Conservation (phyloP, 1,284 basidiomycete genomes). For the Athelia sp. region DNA sequence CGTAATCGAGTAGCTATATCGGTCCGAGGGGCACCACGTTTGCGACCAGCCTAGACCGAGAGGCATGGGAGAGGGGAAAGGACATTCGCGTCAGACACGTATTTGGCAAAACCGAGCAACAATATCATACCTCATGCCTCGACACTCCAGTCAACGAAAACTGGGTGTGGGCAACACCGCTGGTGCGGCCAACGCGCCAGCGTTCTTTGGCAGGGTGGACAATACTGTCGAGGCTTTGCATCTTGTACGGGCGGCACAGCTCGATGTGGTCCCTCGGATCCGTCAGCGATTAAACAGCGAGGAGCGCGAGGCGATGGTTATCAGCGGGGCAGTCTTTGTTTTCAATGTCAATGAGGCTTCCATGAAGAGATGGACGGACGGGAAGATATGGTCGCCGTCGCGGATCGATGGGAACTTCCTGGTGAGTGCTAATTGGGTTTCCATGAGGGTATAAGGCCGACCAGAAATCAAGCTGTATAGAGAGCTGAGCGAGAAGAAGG, state of each 20-base stretch:
- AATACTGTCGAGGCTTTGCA: slow-evolving; percentile 76
- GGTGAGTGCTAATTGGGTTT: slow-evolving; percentile 33
- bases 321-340: slow-evolving; percentile 75
- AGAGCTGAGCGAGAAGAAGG: slow-evolving; percentile 53
- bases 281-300: slow-evolving; percentile 77
- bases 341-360: slow-evolving; percentile 80
- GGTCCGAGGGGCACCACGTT: too few species aligned
- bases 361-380: slow-evolving; percentile 85
- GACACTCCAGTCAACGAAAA: not conserved
- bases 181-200: not conserved
- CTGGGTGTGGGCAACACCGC: not conserved
- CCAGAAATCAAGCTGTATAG: slow-evolving; percentile 57
- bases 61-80: too few species aligned
- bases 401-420: slow-evolving; percentile 80
- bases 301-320: slow-evolving; percentile 68
- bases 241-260: slow-evolving; percentile 71
- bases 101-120: too few species aligned
- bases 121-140: too few species aligned
- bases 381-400: slow-evolving; percentile 78
- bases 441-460: not conserved
- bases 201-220: slow-evolving; percentile 68
- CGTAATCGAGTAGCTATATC: too few species aligned
- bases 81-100: too few species aligned
- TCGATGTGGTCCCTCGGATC: slow-evolving; percentile 70
- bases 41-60: too few species aligned